phyloP scores from a whole-genome alignment of 352 stramenopile genomes.

The Pythium folliculosum region DNA sequence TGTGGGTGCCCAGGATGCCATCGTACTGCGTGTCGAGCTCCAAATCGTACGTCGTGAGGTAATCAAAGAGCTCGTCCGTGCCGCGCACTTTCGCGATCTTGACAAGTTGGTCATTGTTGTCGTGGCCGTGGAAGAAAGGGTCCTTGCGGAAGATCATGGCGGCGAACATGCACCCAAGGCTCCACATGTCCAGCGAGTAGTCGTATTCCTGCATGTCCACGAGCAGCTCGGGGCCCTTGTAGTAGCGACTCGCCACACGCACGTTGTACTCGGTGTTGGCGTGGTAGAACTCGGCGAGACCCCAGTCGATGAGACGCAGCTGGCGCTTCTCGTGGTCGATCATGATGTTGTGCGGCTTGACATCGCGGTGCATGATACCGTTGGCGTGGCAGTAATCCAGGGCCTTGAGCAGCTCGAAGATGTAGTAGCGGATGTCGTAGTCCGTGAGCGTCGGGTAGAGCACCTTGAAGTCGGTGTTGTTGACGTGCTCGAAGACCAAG shows the following conservation, averaged over 20 bases:
- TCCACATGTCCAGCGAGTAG: constrained; percentile 99
- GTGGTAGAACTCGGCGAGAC: constrained; percentile 99
- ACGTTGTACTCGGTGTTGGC: constrained; percentile 99
- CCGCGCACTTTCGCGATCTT: constrained; percentile 98
- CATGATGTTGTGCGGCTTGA: constrained; percentile 99
- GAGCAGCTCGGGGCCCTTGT: constrained; percentile 98
- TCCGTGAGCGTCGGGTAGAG: constrained; percentile 98
- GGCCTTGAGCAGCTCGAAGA: constrained; percentile 95
- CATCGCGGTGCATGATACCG: constrained; percentile 99
- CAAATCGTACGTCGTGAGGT: constrained; percentile 98
- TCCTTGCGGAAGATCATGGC: constrained; percentile 99
- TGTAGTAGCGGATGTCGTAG: constrained; percentile 99
- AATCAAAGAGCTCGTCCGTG: constrained; percentile 98
- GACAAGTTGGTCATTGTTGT: constrained; percentile 99
- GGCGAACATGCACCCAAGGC: constrained; percentile 98
- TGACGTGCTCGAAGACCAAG: constrained; percentile 98
- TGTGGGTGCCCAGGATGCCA: constrained; percentile 95
- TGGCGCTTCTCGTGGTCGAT: constrained; percentile 99
- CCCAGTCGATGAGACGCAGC: constrained; percentile 99
- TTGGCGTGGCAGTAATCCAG: constrained; percentile 99
- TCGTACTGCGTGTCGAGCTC: constrained; percentile 99
- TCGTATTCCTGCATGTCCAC: constrained; percentile 99
- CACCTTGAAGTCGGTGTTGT: constrained; percentile 99
- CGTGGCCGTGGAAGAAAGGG: constrained; percentile 99
- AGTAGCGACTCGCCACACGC: constrained; percentile 98